Evolutionary conservation across 768 basidiomycete genomes (phyloP).

Genomic region (Boletellus ananiceps): DNA sequence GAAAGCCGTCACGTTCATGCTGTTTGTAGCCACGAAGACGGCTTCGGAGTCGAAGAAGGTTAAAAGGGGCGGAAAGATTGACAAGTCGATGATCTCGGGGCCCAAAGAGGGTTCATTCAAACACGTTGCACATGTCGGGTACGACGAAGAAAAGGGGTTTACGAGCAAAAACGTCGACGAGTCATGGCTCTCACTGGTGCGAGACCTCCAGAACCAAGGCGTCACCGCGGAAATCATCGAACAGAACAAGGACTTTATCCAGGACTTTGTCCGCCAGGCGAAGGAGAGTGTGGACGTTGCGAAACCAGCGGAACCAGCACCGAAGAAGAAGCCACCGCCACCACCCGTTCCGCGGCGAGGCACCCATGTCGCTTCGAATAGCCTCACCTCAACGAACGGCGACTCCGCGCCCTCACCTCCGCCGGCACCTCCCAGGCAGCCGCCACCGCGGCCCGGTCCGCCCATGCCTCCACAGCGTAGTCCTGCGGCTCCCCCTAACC

Average conservation of each 20-base stretch:
- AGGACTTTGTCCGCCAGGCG: conserved; percentile 62
- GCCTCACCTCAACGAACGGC: conserved; percentile 21
- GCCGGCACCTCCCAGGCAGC: conserved; percentile 32
- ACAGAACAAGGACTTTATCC: conserved; percentile 86
- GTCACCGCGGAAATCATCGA: conserved; percentile 64
- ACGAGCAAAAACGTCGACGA: conserved; percentile 84
- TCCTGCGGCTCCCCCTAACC: conserved; percentile 24
- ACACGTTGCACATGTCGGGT: conserved; percentile 95
- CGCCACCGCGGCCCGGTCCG: conserved; percentile 24
- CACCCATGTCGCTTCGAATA: conserved; percentile 23
- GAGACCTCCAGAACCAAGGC: conserved; percentile 58
- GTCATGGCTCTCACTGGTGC: conserved; percentile 77
- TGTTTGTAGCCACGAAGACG: conserved; percentile 39
- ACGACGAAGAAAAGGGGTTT: conserved; percentile 82
- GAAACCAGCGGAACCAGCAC: conserved; percentile 36
- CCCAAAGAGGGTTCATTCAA: conserved; percentile 76
- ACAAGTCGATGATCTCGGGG: conserved; percentile 89
- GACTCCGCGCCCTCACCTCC: conserved; percentile 26
- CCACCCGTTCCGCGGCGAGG: conserved; percentile 33
- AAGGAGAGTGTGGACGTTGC: conserved; percentile 31
- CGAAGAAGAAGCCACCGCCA: conserved; percentile 42
- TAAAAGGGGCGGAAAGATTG: conserved; percentile 70
- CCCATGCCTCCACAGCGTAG: conserved; percentile 23
- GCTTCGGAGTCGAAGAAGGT: conserved; percentile 51
- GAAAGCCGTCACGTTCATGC: conserved; percentile 3